These are phyloP conservation scores for Turritis glabra DNA, from an alignment of 345 rosid genomes.

Conservation along the genomic window DNA sequence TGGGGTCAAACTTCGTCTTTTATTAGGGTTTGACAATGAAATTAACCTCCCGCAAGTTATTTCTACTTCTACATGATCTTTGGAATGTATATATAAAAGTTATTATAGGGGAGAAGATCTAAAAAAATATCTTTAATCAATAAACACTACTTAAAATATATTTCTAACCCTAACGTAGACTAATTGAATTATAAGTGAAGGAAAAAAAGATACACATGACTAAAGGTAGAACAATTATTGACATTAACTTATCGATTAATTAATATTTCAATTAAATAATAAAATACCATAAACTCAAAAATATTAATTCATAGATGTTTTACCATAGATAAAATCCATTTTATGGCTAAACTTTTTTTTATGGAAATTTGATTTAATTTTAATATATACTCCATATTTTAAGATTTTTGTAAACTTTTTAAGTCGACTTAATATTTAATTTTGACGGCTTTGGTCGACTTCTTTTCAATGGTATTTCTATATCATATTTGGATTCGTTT, in stretches of 20 bases:
- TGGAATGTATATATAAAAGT: neutral
- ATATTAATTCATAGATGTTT: too few relatives aligned
- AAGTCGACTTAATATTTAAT: too few relatives aligned
- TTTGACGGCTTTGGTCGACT: too few relatives aligned
- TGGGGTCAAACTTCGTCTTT: neutral
- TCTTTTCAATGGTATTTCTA: neutral
- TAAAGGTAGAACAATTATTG: neutral
- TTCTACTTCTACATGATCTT: neutral
- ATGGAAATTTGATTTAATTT: too few relatives aligned
- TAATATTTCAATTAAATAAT: too few relatives aligned
- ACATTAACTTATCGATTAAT: too few relatives aligned
- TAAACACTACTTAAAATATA: neutral
- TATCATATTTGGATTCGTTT: slow-evolving; percentile 14
- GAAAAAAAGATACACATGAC: neutral
- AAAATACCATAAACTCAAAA: too few relatives aligned
- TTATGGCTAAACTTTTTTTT: too few relatives aligned
- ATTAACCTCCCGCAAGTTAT: neutral
- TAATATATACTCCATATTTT: too few relatives aligned
- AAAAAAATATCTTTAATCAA: too few relatives aligned
- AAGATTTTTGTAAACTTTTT: too few relatives aligned
- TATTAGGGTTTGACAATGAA: neutral
- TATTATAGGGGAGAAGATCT: neutral
- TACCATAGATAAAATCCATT: too few relatives aligned
- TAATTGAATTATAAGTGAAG: neutral
- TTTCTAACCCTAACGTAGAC: neutral